Conservation (phyloP, 495 filamentous ascomycete species). For the Hypoxylon trugodes region DNA sequence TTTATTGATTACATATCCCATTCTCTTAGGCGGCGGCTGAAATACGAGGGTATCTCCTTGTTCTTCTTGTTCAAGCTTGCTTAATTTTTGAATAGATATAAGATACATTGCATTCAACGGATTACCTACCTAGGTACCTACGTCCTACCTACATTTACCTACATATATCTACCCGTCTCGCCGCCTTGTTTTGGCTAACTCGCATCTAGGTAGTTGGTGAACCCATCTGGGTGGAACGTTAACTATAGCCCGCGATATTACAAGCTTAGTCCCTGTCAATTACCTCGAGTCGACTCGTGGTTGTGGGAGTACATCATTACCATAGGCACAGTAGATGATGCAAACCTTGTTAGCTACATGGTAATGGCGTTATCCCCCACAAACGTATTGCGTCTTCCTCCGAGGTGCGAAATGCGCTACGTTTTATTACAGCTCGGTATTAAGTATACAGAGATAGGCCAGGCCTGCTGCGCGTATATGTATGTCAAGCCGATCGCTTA, state of each 20-base stretch:
- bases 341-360: constrained; percentile 24
- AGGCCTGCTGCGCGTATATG: not conserved
- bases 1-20: constrained; percentile 2
- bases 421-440: constrained; percentile 16
- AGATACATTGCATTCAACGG: not conserved
- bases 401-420: constrained; percentile 21
- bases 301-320: too few species aligned
- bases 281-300: constrained; percentile 13
- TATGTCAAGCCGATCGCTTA: constrained; percentile 3
- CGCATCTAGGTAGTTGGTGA: constrained; percentile 17
- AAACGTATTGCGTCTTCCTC: constrained; percentile 10
- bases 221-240: constrained; percentile 34
- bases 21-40: constrained; percentile 15
- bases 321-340: constrained; percentile 3
- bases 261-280: constrained; percentile 30
- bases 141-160: too few species aligned
- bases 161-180: too few species aligned
- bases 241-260: constrained; percentile 19
- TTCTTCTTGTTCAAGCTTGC: too few species aligned
- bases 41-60: constrained; percentile 28
- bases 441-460: constrained; percentile 8
- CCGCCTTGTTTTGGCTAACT: not conserved
- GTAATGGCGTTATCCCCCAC: constrained; percentile 31
- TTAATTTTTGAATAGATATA: not conserved
- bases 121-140: too few species aligned